Base-by-base conservation (phyloP, 768 basidiomycete genomes). In the Termitomyces sp. region DNA sequence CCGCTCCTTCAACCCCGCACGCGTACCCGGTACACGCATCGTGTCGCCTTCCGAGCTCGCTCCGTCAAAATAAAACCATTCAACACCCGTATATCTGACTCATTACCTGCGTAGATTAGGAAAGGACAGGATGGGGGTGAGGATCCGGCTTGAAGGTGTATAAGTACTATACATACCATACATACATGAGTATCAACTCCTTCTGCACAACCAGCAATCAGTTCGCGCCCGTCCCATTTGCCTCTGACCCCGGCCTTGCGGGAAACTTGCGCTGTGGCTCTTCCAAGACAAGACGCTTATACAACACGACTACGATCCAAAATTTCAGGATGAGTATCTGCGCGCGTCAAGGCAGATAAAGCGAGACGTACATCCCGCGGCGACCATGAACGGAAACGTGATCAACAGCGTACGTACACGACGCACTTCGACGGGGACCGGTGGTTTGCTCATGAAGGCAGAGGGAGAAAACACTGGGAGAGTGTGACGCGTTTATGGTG, bases 1-100 rank as follows among this genome's bases (percentile, higher is more conserved):
- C 75, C 84, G 92, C 50, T 87, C 89, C 16, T 96, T 95, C 84
- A 94, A 94, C 74, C 89, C 92, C 20, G 88, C 93, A 48, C 82
- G 92, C 65, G 82, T 94, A 70, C 86, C 92, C 20, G 93, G 93
- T 59, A 89, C 87, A 46, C 83, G 89, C 61, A 80, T 94, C 67
- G 71, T 93, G 63, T 77, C 79, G 47, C 71, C 70, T 44, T 61
- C 71, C 46, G 69, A 74, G n/a, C 43, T 57, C 34, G 41, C 56
- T 24, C 31, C 31, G 6, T 32, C 29, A 22, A 47, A 57, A 27
- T 55, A 46, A 51, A 42, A 24, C 22, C 32, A 8, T 34, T 22
- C 31, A 16, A 2, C 3, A 16, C 14, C 13, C n/a, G 12, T 13
- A n/a, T 20, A 6, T 12, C 18, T 46, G 44, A 46, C 16, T 27